Evolutionary conservation across 2,329 filamentous ascomycete species (phyloP).

Genomic region (Penicillium sp.): DNA sequence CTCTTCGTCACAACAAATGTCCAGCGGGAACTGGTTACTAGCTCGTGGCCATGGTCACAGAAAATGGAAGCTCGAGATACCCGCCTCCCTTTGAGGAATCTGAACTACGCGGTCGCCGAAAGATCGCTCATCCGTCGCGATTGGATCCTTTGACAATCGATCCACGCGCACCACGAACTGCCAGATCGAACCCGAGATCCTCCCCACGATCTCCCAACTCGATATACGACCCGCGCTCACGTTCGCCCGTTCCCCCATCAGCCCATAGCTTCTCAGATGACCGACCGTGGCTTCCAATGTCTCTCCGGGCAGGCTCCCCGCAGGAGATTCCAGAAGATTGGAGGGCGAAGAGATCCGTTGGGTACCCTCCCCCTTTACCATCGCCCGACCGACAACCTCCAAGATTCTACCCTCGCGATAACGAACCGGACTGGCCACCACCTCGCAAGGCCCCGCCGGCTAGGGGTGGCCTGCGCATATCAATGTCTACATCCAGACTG

Average conservation of each 20-base stretch:
- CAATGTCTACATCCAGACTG: constrained; percentile 38
- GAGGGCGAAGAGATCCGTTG: constrained; percentile 17
- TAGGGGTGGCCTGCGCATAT: constrained; percentile 34
- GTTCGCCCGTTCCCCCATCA: constrained; percentile 21
- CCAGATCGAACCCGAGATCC: constrained; percentile 16
- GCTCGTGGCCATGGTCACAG: constrained; percentile 47
- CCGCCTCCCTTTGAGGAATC: constrained; percentile 33
- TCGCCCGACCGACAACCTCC: constrained; percentile 17
- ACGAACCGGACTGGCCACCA: constrained; percentile 25
- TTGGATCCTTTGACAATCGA: constrained; percentile 32
- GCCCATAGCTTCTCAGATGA: constrained; percentile 10
- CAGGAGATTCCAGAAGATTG: constrained; percentile 18
- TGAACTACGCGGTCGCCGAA: constrained; percentile 32
- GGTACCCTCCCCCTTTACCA: constrained; percentile 22
- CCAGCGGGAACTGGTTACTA: constrained; percentile 37
- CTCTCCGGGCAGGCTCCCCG: constrained; percentile 17
- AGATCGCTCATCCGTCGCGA: constrained; percentile 29
- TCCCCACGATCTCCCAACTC: constrained; percentile 21
- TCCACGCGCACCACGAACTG: constrained; percentile 25
- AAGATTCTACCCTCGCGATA: constrained; percentile 20
- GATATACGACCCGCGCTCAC: constrained; percentile 19
- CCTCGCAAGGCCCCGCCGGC: constrained; percentile 28
- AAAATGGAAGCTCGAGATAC: constrained; percentile 39
- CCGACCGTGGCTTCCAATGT: constrained; percentile 17
- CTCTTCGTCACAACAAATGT: constrained; percentile 37